Conservation (phyloP, 306 rosid species). For the Vigna radiata region DNA sequence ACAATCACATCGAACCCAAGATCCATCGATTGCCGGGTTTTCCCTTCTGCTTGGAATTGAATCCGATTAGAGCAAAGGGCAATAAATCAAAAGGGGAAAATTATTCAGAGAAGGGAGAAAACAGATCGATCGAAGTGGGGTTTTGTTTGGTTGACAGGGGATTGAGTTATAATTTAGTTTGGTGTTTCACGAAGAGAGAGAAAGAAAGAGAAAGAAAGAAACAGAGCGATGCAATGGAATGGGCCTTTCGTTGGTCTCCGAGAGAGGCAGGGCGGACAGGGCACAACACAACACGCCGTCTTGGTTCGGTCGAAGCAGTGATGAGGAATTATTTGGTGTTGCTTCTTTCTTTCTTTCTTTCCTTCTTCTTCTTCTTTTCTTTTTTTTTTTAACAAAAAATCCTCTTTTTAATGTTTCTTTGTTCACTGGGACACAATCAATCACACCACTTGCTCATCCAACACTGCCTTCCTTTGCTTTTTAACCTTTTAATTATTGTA, state of each 20-base stretch:
- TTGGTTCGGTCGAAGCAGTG: slow-evolving; percentile 25
- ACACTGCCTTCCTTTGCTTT: neutral
- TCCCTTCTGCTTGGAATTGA: neutral
- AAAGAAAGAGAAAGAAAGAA: neutral
- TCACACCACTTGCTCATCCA: neutral
- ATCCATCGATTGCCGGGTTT: slow-evolving; percentile 42
- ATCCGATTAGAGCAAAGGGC: slow-evolving; percentile 12
- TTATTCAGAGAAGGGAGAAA: neutral
- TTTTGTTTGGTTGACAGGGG: neutral
- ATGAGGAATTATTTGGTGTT: slow-evolving; percentile 8
- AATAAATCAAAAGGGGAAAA: no score
- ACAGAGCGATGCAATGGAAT: slow-evolving; percentile 20
- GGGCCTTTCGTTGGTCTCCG: neutral
- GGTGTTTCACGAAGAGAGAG: neutral
- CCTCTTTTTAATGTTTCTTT: neutral
- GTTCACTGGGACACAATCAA: neutral
- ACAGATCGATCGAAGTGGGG: slow-evolving; percentile 13
- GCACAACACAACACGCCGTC: slow-evolving; percentile 27
- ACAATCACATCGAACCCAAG: slow-evolving; percentile 25
- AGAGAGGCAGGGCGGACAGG: slow-evolving; percentile 17
- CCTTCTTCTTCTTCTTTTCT: no score
- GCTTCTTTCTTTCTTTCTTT: neutral
- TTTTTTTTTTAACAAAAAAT: slow-evolving; percentile 1
- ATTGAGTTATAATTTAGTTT: slow-evolving; percentile 8
- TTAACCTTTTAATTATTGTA: neutral